phyloP scores from a whole-genome alignment of 176 grass and related monocot species.

The Juncus inflexus region DNA sequence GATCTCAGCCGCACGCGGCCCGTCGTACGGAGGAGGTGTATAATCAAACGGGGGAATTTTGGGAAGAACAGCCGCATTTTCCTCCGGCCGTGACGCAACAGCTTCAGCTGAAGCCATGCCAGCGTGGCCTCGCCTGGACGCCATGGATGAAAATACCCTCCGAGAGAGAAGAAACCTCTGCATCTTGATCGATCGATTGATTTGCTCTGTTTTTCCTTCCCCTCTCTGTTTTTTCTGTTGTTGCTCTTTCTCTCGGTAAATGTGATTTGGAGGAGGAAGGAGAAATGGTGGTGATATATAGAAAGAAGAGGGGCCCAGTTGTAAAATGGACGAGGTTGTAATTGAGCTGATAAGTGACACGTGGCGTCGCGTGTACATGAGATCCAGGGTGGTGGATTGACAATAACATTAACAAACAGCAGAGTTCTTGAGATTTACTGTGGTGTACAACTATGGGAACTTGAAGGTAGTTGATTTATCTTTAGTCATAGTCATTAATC shows the following conservation, averaged over 20 bases:
- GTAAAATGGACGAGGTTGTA: neutral
- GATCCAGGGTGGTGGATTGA: neutral
- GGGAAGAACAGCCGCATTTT: constrained; percentile 26
- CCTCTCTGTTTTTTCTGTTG: constrained; percentile 1
- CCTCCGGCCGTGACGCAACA: constrained; percentile 15
- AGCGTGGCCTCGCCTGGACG: constrained; percentile 32
- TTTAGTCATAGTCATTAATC: too few relatives aligned
- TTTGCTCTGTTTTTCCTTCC: constrained; percentile 11
- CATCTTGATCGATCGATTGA: constrained; percentile 29
- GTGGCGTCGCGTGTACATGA: neutral
- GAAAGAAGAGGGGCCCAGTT: neutral
- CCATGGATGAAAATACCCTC: constrained; percentile 42
- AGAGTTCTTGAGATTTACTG: neutral
- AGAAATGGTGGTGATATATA: neutral
- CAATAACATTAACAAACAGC: neutral
- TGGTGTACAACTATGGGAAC: neutral
- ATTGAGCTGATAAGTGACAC: constrained; percentile 6
- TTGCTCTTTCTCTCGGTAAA: too few relatives aligned
- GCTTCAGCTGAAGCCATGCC: constrained; percentile 33
- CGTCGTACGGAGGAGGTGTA: constrained; percentile 67
- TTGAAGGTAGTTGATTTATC: too few relatives aligned
- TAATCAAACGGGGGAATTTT: constrained; percentile 74
- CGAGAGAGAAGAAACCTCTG: constrained; percentile 32
- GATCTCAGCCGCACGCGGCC: constrained; percentile 64
- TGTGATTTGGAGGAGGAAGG: constrained; percentile 1